Percentiles rank a stretch among this genome's conserved stretches.
Evolutionary conservation across 768 basidiomycete genomes (phyloP).

Genomic region (Boletus rubroflammeus): DNA sequence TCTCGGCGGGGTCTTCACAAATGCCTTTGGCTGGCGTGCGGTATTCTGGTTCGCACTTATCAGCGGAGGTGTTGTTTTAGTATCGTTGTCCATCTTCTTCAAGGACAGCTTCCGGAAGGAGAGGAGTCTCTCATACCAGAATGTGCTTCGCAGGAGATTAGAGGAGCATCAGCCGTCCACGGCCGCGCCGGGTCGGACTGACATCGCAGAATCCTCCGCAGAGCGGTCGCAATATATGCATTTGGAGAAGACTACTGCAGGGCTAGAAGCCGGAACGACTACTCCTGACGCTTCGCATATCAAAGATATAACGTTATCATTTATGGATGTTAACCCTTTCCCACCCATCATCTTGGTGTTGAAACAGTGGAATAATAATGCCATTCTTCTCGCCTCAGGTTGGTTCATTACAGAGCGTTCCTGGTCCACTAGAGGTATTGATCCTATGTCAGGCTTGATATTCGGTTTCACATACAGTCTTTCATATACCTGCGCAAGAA

Average conservation of each 20-base stretch:
- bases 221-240: slow-evolving; percentile 8
- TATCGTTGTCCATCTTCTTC: slow-evolving; percentile 62
- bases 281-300: background rate
- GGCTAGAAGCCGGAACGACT: slow-evolving; percentile 4
- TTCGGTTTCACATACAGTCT: slow-evolving; percentile 72
- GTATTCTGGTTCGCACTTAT: slow-evolving; percentile 82
- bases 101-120: slow-evolving; percentile 81
- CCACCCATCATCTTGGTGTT: slow-evolving; percentile 58
- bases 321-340: slow-evolving; percentile 71
- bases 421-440: background rate
- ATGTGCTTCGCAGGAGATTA: slow-evolving; percentile 47
- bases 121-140: slow-evolving; percentile 77
- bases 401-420: background rate
- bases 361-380: slow-evolving; percentile 61
- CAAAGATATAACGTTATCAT: slow-evolving; percentile 46
- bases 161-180: slow-evolving; percentile 20
- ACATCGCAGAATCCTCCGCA: background rate
- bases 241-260: background rate
- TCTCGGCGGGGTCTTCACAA: slow-evolving; percentile 64
- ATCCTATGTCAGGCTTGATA: slow-evolving; percentile 48
- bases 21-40: slow-evolving; percentile 73
- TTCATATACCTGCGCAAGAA: slow-evolving; percentile 70
- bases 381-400: slow-evolving; percentile 43
- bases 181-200: background rate
- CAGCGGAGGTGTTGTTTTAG: slow-evolving; percentile 49